Evolutionary conservation across 345 rosid genomes (phyloP).

Genomic region (Syzygium aqueum): DNA sequence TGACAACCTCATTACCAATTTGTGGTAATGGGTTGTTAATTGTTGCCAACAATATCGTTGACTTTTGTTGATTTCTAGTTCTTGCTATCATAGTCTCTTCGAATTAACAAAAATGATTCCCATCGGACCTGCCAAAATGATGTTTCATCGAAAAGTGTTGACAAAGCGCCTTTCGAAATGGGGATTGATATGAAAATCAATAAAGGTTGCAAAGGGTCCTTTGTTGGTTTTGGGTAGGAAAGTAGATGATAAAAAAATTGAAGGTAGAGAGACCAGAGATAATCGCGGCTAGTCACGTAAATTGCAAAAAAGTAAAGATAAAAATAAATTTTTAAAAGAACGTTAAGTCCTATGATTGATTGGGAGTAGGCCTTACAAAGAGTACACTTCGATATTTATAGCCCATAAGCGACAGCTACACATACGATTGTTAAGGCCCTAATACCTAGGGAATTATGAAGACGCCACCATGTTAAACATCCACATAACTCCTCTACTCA

Average conservation of each 20-base stretch:
- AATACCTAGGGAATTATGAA: not conserved
- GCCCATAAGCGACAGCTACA: not conserved
- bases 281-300: no score
- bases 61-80: not conserved
- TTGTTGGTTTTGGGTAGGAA: not conserved
- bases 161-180: not conserved
- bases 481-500: accelerated
- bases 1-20: not conserved
- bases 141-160: not conserved
- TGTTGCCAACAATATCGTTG: not conserved
- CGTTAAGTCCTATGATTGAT: not conserved
- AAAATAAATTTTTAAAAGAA: no score
- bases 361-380: not conserved
- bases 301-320: not conserved
- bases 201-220: not conserved
- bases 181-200: not conserved
- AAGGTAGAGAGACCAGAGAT: not conserved
- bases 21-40: not conserved
- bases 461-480: not conserved
- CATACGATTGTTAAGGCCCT: not conserved
- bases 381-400: not conserved
- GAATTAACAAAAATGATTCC: not conserved
- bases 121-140: not conserved
- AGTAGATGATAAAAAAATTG: not conserved
- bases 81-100: not conserved